phyloP scores from a whole-genome alignment of 495 filamentous ascomycete genomes.

The Oleoguttula mirabilis region DNA sequence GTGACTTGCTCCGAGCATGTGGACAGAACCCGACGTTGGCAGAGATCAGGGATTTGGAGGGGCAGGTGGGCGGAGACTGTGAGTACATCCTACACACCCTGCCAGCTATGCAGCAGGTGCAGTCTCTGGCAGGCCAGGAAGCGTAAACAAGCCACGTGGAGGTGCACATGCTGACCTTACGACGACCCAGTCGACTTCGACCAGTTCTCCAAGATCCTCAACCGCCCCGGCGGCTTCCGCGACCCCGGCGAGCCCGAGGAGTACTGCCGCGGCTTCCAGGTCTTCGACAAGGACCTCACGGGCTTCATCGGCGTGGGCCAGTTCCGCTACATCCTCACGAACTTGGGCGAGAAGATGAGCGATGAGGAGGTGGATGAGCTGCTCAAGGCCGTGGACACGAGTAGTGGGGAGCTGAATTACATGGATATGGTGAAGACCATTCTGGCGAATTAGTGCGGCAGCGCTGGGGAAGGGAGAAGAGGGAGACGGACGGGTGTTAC shows the following conservation, averaged over 20 bases:
- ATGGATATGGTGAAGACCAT: conserved; percentile 89
- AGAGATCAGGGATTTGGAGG: conserved; percentile 84
- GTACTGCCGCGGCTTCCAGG: conserved; percentile 95
- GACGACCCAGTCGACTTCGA: conserved; percentile 96
- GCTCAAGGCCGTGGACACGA: conserved; percentile 90
- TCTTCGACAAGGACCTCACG: conserved; percentile 98
- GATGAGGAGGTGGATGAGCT: conserved; percentile 98
- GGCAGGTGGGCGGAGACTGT: conserved; percentile 79
- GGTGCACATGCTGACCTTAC: too few relatives aligned
- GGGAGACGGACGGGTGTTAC: too few relatives aligned
- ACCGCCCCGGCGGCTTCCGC: conserved; percentile 94
- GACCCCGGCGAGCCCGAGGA: conserved; percentile 95
- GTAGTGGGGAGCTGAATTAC: conserved; percentile 92
- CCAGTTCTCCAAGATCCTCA: conserved; percentile 86
- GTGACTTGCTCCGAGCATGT: conserved; percentile 88
- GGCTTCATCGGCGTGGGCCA: conserved; percentile 96
- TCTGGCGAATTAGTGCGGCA: conserved; percentile 76
- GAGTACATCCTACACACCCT: conserved; percentile 29
- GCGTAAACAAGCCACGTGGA: too few relatives aligned
- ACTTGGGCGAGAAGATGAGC: conserved; percentile 96
- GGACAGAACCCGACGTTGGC: conserved; percentile 93
- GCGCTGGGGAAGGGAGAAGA: too few relatives aligned
- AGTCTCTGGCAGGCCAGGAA: too few relatives aligned
- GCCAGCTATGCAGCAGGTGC: too few relatives aligned
- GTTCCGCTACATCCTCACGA: conserved; percentile 89